These are phyloP conservation scores for Lipomyces spencermartinsiae DNA, from an alignment of 805 yeast species.

Conservation along the genomic window DNA sequence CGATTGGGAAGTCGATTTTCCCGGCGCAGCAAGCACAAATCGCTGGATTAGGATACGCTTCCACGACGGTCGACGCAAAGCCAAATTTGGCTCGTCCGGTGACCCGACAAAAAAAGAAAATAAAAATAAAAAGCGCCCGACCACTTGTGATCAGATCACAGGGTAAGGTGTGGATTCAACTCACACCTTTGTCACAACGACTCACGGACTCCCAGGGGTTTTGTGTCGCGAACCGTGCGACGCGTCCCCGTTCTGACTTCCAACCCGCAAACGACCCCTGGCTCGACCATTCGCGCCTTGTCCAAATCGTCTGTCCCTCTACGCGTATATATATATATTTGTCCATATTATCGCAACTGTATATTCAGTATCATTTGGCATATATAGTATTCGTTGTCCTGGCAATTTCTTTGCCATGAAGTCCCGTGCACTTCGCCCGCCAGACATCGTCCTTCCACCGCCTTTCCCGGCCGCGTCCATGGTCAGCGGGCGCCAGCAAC, in stretches of 20 bases:
- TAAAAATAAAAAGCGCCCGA: too few relatives aligned
- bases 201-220: too few relatives aligned
- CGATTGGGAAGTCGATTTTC: background rate
- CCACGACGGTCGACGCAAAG: background rate
- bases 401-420: slow-evolving; percentile 12
- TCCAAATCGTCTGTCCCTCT: too few relatives aligned
- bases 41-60: background rate
- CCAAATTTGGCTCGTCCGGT: background rate
- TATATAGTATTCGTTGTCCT: background rate
- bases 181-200: too few relatives aligned
- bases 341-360: background rate
- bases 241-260: too few relatives aligned
- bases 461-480: slow-evolving; percentile 13
- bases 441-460: slow-evolving; percentile 30
- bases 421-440: slow-evolving; percentile 29
- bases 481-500: background rate
- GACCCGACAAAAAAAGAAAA: background rate
- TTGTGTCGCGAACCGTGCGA: too few relatives aligned
- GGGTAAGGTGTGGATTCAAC: too few relatives aligned
- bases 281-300: too few relatives aligned
- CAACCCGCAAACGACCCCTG: too few relatives aligned
- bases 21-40: background rate
- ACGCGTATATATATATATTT: too few relatives aligned
- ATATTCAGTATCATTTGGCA: background rate
- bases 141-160: too few relatives aligned